Conservation (phyloP, 176 grass and related monocot genomes). For the Miscanthus lutarioriparius region DNA sequence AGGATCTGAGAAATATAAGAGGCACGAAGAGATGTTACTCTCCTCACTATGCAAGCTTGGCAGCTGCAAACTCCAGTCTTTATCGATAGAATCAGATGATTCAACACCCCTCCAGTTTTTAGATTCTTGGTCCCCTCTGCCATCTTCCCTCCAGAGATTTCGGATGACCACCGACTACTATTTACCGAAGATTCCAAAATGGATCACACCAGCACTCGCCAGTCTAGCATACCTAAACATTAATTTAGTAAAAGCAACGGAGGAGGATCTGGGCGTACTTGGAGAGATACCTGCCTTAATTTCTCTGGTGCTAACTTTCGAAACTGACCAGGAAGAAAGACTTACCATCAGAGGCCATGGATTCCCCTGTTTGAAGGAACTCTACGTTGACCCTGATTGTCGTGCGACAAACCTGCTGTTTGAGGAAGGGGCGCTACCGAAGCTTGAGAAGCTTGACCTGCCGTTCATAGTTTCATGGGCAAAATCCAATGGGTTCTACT, state of each 20-base stretch:
- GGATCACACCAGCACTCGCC: background rate
- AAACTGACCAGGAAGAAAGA: background rate
- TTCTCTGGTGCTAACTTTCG: background rate
- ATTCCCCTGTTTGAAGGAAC: background rate
- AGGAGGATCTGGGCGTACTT: background rate
- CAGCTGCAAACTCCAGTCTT: background rate
- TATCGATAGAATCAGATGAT: accelerated
- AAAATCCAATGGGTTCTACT: background rate
- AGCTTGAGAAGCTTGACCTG: background rate
- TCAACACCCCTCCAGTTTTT: background rate
- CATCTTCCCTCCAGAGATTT: background rate
- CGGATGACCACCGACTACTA: accelerated
- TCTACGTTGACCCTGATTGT: accelerated
- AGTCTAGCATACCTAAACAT: background rate
- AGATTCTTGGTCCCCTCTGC: slow-evolving; percentile 22
- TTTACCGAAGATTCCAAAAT: background rate
- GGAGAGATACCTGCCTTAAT: background rate
- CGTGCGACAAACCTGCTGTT: background rate
- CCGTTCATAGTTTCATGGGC: background rate
- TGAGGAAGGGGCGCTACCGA: background rate
- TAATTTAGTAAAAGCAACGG: background rate
- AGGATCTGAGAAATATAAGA: background rate
- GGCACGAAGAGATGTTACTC: background rate
- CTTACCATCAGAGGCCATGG: background rate
- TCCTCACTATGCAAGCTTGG: slow-evolving; percentile 18